These are phyloP conservation scores for Cladosporium velox DNA, from an alignment of 2,329 filamentous ascomycete species.

Conservation along the genomic window DNA sequence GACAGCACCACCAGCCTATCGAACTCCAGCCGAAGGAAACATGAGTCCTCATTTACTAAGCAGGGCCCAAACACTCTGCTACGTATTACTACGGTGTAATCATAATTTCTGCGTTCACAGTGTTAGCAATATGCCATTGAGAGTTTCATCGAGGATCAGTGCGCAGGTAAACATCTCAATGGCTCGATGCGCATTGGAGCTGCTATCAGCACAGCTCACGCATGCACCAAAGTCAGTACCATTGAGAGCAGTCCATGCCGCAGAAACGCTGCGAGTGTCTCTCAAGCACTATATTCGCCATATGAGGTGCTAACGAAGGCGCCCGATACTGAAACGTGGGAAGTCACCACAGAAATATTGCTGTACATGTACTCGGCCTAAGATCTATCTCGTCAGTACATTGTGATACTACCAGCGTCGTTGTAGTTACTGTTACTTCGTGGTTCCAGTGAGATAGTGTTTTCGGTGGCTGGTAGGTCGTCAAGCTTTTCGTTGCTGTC, in stretches of 20 bases:
- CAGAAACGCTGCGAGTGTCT: neutral
- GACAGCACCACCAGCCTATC: slow-evolving; percentile 8
- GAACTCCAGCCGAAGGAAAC: neutral
- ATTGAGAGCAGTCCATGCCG: neutral
- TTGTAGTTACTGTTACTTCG: neutral
- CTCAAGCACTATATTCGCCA: neutral
- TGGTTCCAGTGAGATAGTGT: neutral
- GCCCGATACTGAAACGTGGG: neutral
- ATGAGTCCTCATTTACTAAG: neutral
- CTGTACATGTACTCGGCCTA: neutral
- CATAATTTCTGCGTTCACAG: neutral
- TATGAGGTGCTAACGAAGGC: neutral
- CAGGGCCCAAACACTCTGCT: neutral
- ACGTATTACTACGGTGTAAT: neutral
- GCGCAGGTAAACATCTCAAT: neutral
- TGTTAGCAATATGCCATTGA: neutral
- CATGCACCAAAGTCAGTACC: neutral
- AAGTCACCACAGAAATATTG: neutral
- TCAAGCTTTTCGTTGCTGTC: neutral
- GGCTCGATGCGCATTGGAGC: neutral
- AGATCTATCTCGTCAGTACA: neutral
- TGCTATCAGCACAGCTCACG: neutral
- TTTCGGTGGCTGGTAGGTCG: neutral
- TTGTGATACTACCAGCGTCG: neutral
- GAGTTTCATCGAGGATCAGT: neutral